phyloP scores from a whole-genome alignment of 495 filamentous ascomycete species.

The Terfezia claveryi region DNA sequence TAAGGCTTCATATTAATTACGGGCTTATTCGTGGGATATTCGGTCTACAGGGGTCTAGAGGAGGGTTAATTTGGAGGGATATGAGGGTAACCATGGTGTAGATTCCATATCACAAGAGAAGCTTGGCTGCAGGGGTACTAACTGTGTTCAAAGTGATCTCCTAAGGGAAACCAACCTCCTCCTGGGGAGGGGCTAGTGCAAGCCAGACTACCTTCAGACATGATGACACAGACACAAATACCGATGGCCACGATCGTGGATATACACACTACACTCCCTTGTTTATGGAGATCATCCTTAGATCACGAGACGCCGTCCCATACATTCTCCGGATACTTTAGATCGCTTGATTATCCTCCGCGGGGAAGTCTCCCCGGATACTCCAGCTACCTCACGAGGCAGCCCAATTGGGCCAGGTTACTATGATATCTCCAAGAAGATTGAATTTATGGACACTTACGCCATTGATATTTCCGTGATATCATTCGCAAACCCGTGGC shows the following conservation, averaged over 20 bases:
- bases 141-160: no score
- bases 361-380: constrained; percentile 33
- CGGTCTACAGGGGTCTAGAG: no score
- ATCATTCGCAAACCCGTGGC: constrained; percentile 86
- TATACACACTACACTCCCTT: constrained; percentile 80
- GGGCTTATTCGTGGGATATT: no score
- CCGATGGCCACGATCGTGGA: constrained; percentile 43
- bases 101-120: no score
- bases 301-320: constrained; percentile 51
- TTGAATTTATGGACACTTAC: constrained; percentile 73
- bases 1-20: no score
- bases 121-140: no score
- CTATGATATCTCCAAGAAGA: constrained; percentile 36
- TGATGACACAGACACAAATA: not conserved
- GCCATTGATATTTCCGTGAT: constrained; percentile 63
- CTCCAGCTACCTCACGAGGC: constrained; percentile 27
- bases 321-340: constrained; percentile 39
- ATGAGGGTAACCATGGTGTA: no score
- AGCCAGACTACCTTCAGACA: not conserved
- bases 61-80: no score
- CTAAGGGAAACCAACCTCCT: not conserved
- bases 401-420: constrained; percentile 22
- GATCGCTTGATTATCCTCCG: constrained; percentile 66
- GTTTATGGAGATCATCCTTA: constrained; percentile 65
- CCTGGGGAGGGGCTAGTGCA: no score